Conservation (phyloP, 108 stramenopile species). For the Schizochytrium sp. region DNA sequence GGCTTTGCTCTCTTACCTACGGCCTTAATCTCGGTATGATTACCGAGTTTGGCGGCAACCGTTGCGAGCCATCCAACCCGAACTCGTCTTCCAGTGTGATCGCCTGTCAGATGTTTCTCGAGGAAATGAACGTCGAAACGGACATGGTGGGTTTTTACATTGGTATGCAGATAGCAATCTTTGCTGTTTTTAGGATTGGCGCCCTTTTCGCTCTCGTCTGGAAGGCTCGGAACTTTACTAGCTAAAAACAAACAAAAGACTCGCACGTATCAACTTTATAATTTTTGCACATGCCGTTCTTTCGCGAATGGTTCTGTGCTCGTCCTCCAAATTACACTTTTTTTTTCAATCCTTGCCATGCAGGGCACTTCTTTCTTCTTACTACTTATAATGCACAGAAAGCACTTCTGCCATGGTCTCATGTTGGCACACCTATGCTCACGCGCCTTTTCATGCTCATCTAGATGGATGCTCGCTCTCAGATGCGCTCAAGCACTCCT, state of each 20-base stretch:
- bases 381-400: too few relatives aligned
- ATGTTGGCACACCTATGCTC: too few relatives aligned
- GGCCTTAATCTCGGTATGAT: constrained; percentile 9
- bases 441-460: too few relatives aligned
- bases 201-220: neutral
- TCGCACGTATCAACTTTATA: too few relatives aligned
- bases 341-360: too few relatives aligned
- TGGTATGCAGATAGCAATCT: constrained; percentile 8
- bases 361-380: too few relatives aligned
- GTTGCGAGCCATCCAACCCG: neutral
- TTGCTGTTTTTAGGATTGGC: neutral
- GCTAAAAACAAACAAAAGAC: neutral
- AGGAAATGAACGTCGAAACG: constrained; percentile 1
- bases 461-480: too few relatives aligned
- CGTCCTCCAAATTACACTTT: too few relatives aligned
- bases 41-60: constrained; percentile 16
- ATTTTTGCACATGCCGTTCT: too few relatives aligned
- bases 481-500: too few relatives aligned
- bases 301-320: too few relatives aligned
- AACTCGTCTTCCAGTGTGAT: neutral
- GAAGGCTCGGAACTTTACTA: neutral
- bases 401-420: too few relatives aligned
- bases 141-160: constrained; percentile 19
- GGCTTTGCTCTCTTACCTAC: constrained; percentile 23
- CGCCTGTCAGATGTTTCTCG: neutral